phyloP scores from a whole-genome alignment of 495 filamentous ascomycete species.

The Aspergillus ellipticus region DNA sequence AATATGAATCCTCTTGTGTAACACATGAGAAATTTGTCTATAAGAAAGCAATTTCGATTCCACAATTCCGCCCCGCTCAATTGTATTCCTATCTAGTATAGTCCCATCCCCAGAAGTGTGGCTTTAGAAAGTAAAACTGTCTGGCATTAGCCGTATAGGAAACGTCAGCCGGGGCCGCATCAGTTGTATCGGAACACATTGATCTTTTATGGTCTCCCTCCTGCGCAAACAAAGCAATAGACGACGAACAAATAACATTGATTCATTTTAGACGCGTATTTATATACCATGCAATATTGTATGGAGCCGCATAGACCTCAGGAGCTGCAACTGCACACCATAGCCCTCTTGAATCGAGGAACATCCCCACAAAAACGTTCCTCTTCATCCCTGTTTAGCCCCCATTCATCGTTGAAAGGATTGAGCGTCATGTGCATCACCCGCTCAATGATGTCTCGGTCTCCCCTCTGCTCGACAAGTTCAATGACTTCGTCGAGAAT shows the following conservation, averaged over 20 bases:
- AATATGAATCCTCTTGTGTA: constrained; percentile 21
- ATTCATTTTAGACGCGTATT: no score
- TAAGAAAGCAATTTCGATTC: constrained; percentile 5
- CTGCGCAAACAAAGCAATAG: no score
- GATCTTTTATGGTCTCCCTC: no score
- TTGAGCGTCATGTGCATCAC: constrained; percentile 76
- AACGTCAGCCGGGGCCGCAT: no score
- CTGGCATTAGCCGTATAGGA: no score
- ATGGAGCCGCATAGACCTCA: constrained; percentile 12
- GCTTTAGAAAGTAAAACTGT: neutral
- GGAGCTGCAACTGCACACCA: constrained; percentile 87
- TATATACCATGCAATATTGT: neutral
- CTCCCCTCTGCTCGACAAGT: constrained; percentile 77
- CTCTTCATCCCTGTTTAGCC: constrained; percentile 65
- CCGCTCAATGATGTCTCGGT: constrained; percentile 69
- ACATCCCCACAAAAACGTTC: constrained; percentile 85
- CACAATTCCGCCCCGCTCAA: neutral
- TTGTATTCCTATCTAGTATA: neutral
- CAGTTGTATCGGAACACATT: no score
- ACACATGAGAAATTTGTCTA: constrained; percentile 14
- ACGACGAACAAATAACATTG: no score
- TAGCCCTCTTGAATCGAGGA: constrained; percentile 65
- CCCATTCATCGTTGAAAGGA: constrained; percentile 83
- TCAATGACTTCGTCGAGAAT: constrained; percentile 89
- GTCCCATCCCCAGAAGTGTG: neutral